phyloP scores from a whole-genome alignment of 495 filamentous ascomycete species.

The Sabuloglossum arenarium region DNA sequence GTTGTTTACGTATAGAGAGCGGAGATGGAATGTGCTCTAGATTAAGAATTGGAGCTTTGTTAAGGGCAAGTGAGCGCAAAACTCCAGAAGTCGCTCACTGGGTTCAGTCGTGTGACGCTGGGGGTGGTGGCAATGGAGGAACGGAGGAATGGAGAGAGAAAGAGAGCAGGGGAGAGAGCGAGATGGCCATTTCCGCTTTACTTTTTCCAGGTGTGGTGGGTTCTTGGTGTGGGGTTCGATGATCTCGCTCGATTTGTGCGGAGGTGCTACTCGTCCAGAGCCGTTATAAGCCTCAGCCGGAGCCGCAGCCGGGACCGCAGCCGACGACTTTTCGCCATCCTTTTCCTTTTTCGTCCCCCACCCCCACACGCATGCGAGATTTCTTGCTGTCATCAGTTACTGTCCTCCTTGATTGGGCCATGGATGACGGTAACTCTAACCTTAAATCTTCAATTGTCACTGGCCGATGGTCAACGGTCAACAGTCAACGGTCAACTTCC shows the following conservation, averaged over 20 bases:
- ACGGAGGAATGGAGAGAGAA: neutral
- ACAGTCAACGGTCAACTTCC: neutral
- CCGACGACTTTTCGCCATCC: neutral
- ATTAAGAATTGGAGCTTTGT: constrained; percentile 22
- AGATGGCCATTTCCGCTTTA: neutral
- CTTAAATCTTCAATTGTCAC: too few species aligned
- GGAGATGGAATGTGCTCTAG: neutral
- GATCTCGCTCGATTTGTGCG: neutral
- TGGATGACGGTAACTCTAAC: too few species aligned
- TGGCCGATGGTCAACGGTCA: too few species aligned
- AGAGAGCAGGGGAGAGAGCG: neutral
- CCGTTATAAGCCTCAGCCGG: too few species aligned
- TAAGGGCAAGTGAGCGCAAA: constrained; percentile 30
- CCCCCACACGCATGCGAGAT: neutral
- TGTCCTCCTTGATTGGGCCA: too few species aligned
- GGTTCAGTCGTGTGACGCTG: constrained; percentile 3
- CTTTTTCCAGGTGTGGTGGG: neutral
- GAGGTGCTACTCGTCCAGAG: too few species aligned
- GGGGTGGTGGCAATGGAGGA: neutral
- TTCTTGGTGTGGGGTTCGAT: neutral
- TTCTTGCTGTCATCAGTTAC: neutral
- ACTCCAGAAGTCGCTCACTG: constrained; percentile 35
- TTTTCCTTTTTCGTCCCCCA: neutral
- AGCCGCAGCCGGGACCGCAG: neutral
- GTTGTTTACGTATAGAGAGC: neutral